A percentile compares a stretch with the other conserved stretches of the same genome.
These are phyloP conservation scores for Scleroderma bovista DNA, from an alignment of 768 basidiomycete genomes.

Conservation along the genomic window DNA sequence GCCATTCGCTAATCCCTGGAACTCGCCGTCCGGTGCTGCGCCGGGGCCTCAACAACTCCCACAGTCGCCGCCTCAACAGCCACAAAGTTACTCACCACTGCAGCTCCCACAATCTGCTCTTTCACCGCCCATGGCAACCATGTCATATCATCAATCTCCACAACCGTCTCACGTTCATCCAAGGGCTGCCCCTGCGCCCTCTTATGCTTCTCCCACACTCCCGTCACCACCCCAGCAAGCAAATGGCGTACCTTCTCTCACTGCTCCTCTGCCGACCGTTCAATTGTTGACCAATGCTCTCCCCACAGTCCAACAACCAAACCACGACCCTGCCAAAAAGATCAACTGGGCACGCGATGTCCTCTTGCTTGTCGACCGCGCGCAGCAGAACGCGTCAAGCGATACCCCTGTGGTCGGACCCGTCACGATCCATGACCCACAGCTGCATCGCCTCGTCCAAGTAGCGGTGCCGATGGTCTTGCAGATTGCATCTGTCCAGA, in stretches of 20 bases:
- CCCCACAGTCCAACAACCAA: slow-evolving; percentile 46
- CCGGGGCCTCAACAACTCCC: slow-evolving; percentile 7
- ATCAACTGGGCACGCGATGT: slow-evolving; percentile 83
- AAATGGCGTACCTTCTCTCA: slow-evolving; percentile 42
- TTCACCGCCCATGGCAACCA: slow-evolving; percentile 18
- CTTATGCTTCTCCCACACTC: slow-evolving; percentile 13
- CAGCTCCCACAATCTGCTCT: slow-evolving; percentile 21
- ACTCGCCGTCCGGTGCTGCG: slow-evolving; percentile 14
- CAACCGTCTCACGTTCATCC: slow-evolving; percentile 18
- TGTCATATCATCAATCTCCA: slow-evolving; percentile 21
- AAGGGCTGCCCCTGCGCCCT: slow-evolving; percentile 9
- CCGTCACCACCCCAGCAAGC: slow-evolving; percentile 22
- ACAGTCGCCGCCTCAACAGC: slow-evolving; percentile 18
- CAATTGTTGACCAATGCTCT: slow-evolving; percentile 50
- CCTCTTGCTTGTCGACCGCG: slow-evolving; percentile 67
- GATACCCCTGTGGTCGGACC: slow-evolving; percentile 48
- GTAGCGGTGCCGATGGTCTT: slow-evolving; percentile 64
- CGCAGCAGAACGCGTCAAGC: slow-evolving; percentile 29
- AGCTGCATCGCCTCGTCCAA: slow-evolving; percentile 53
- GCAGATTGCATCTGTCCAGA: slow-evolving; percentile 39
- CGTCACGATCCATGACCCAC: slow-evolving; percentile 50
- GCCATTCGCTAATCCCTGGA: slow-evolving; percentile 16
- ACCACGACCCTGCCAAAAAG: slow-evolving; percentile 53
- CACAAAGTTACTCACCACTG: slow-evolving; percentile 15
- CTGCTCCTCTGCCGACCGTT: slow-evolving; percentile 64